Evolutionary conservation across 768 basidiomycete genomes (phyloP), one percentile per base, ranked within the genome.

Genomic region (Calvatia gigantea): DNA sequence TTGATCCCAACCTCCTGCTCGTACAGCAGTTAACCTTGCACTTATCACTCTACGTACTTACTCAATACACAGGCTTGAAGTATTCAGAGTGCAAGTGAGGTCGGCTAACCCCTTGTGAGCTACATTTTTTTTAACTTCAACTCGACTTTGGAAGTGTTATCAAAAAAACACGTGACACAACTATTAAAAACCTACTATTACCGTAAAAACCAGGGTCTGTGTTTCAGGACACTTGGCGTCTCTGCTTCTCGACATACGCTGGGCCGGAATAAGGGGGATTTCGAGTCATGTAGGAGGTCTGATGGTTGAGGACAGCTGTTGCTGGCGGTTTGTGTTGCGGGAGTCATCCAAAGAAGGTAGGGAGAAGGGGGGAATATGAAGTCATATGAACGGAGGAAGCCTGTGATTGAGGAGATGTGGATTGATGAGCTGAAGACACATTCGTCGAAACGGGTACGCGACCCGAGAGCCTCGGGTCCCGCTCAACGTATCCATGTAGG

Each of bases 391-490:
- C 81, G 73, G 25, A 86, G 63, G 9, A 91, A 74, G 3, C 84
- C 87, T 1, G 84, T 71, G 29, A 89, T 61, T 57, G 87, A 60
- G 7, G 83, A 77, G 0, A 85, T 77, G 25, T 86, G 83, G 14
- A 84, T 65, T 0, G 86, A 85, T 2, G 89, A 88, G 58, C 91
- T 89, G 63, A 9, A 89, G 63, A 86, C 91, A 51, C 25, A 42
- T 1, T n/a, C n/a, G n/a, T n/a, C 12, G 17, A n/a, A 14, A 37
- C 14, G 35, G 12, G 5, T n/a, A n/a, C 17, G 19, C n/a, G 67
- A 67, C 6, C 73, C 76, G 6, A 86, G 64, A 57, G 73, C 68
- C 51, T 74, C 80, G 23, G 76, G 42, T 79, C 75, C 35, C 67
- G 75, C 1, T 63, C 67, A 9, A 79, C 60, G 3, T 72, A 71